Base-by-base conservation (phyloP, 495 filamentous ascomycete species). In the Corynascus novoguineensis region DNA sequence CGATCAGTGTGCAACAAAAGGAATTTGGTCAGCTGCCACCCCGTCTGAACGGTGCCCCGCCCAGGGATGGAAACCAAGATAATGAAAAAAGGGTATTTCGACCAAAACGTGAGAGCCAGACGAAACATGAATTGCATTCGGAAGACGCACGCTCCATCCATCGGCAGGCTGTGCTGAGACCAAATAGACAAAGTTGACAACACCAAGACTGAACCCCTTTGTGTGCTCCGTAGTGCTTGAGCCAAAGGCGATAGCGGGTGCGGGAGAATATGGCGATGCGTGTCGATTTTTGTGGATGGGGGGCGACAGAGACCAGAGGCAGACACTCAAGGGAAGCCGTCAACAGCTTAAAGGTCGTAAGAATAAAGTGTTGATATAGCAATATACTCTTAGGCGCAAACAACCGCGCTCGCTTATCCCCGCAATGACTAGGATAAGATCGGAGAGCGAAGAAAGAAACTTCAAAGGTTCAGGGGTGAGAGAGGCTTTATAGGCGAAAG, bases 401-500 rank as follows among this genome's bases (percentile, higher is more conserved):
- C 32, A 19, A 31, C 47, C 1, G 21, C 34, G 34, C 34, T 40
- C 34, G 53, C 44, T n/a, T 50, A 56, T 40, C 32, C 40, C 38
- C 37, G 12, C 40, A 34, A 22, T n/a, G 45, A 32, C 40, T 5
- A 45, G 9, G n/a, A 31, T 15, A 38, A 35, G 35, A 41, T 14
- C 1, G 5, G 3, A 15, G 11, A 6, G 32, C 35, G 22, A 44
- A 22, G 21, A 45, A 21, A 24, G 17, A 22, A 11, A 5, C 8
- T 19, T 59, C 55, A 79, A 49, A 83, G 76, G 28, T 77, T 83
- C 64, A 90, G 79, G 24, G 87, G 87, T 15, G 86, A 89, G 42
- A 90, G 73, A 27, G 88, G 88, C 62, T 81, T 78, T 58, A 86
- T 81, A 6, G 87, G 87, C 34, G 84, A 87, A n/a, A 92, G 74